phyloP scores from a whole-genome alignment of 2,329 filamentous ascomycete genomes.

The Mollisia scopiformis region DNA sequence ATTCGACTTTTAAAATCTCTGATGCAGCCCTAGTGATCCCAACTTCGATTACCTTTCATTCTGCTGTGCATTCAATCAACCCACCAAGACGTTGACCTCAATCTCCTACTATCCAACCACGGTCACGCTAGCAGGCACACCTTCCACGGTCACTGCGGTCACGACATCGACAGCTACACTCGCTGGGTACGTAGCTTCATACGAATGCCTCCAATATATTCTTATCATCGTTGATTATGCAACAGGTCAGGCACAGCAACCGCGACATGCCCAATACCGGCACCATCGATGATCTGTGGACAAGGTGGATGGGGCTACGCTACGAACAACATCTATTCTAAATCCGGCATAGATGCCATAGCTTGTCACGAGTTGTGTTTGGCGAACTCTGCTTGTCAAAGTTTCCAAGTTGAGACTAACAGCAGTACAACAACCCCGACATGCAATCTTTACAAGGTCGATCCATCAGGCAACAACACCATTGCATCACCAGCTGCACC shows the following conservation, averaged over 20 bases:
- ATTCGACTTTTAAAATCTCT: neutral
- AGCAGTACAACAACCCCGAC: slow-evolving; percentile 10
- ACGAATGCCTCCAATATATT: neutral
- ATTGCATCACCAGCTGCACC: slow-evolving; percentile 14
- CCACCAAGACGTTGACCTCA: slow-evolving; percentile 11
- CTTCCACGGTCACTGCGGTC: slow-evolving; percentile 7
- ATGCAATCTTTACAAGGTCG: slow-evolving; percentile 21
- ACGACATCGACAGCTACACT: neutral
- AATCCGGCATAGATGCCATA: slow-evolving; percentile 4
- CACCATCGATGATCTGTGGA: slow-evolving; percentile 12
- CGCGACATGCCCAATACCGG: slow-evolving; percentile 18
- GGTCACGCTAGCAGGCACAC: neutral
- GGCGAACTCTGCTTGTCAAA: slow-evolving; percentile 12
- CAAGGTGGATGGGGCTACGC: slow-evolving; percentile 22
- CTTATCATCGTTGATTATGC: neutral
- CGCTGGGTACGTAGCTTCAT: neutral
- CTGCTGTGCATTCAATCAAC: slow-evolving; percentile 16
- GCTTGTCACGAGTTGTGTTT: slow-evolving; percentile 24
- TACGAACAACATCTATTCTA: slow-evolving; percentile 22
- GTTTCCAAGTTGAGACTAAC: slow-evolving; percentile 18
- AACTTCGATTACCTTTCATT: slow-evolving; percentile 19
- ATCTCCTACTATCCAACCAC: slow-evolving; percentile 4
- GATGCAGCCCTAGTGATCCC: slow-evolving; percentile 4
- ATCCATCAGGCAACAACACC: slow-evolving; percentile 7
- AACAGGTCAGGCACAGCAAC: neutral